These are phyloP conservation scores for Sphenostylis stenocarpa DNA, from an alignment of 306 rosid species.

Conservation along the genomic window DNA sequence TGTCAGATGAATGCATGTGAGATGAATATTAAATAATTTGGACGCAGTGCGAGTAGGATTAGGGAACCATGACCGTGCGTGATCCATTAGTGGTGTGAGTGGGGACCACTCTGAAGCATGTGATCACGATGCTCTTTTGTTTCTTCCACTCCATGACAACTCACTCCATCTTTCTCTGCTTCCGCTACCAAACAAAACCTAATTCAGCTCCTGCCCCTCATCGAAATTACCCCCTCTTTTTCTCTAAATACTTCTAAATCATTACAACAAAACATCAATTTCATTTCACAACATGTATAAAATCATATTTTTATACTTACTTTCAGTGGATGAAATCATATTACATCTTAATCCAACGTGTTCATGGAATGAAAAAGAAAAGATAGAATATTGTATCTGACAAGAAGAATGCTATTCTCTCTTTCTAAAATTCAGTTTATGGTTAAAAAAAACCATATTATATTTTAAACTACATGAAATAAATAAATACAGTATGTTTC, in stretches of 20 bases:
- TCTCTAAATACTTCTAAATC: neutral
- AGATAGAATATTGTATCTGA: no score
- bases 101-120: slow-evolving; percentile 37
- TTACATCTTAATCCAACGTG: no score
- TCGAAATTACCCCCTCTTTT: neutral
- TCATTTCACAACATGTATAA: no score
- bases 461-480: no score
- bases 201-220: neutral
- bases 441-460: no score
- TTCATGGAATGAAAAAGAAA: no score
- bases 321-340: no score
- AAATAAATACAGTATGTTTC: no score
- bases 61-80: no score
- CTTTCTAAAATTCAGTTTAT: no score
- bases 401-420: no score
- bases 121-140: slow-evolving; percentile 19
- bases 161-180: slow-evolving; percentile 32
- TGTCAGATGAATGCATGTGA: slow-evolving; percentile 15
- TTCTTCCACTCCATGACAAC: slow-evolving; percentile 21
- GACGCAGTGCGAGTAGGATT: neutral
- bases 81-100: neutral
- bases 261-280: neutral
- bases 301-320: no score
- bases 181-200: slow-evolving; percentile 26
- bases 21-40: neutral